Base-by-base conservation (phyloP, 257 asterid species). In the Phtheirospermum japonicum region DNA sequence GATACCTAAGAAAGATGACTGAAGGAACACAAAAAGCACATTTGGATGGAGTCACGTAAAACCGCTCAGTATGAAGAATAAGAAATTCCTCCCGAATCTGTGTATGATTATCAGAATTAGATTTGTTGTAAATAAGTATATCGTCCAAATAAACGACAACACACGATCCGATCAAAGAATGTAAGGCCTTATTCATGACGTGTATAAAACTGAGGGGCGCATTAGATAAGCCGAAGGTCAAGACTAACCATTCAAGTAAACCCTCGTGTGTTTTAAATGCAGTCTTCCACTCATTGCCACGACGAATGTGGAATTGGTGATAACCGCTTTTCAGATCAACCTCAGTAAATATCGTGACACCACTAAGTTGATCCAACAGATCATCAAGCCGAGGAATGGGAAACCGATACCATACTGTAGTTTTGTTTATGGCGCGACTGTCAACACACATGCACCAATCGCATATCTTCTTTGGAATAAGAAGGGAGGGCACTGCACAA, bases 211-310 rank as follows among this genome's bases (percentile, higher is more conserved):
- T 65, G 16, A 43, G 54, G 0, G 63, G 63, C 0, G 63, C 63
- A 40, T 65, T 65, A 0, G 63, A 53, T 4, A 55, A 16, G 2
- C 70, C 63, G 11, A 65, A 54, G 0, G 63, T 42, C 70, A 65
- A 52, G 5, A 65, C 70, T 8, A 36, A 2, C 54, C 71, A 52
- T 1, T 65, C 64, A 14, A 0, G 54, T 0, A 65, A 12, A 0
- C 71, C 71, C 2, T 65, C 63, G 0, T 26, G 52, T 12, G 63
- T 65, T 13, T 54, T 65, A 16, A 65, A 65, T 0, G 64, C 43
- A 1, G 36, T 65, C 19, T 65, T 65, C 63, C 61, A 51, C 10
- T 50, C 36, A 7, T 60, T 54, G 4, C 65, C 53, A 0, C 36
- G 20, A 0, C 33, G 34, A 12, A 60, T 60, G 1, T 16, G 49